These are phyloP conservation scores for Balamuthia mandrillaris DNA, from an alignment of 208 protist genomes.

Conservation along the genomic window DNA sequence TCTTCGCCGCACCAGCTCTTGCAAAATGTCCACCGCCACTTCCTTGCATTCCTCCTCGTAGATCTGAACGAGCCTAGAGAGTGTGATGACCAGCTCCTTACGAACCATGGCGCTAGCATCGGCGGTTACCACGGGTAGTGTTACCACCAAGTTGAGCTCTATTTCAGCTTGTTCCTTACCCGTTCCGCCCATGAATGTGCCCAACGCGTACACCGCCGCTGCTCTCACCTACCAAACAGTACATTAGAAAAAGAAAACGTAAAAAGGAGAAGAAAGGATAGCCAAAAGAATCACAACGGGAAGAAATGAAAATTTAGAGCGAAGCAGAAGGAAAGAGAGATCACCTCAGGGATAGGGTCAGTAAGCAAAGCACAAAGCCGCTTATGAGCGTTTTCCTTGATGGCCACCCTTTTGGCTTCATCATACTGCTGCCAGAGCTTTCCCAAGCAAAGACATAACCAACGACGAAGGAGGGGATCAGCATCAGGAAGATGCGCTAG, in stretches of 20 bases:
- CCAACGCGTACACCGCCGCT: slow-evolving; percentile 65
- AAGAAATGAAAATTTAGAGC: background rate
- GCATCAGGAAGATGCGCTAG: slow-evolving; percentile 26
- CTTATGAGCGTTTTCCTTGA: slow-evolving; percentile 49
- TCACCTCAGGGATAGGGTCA: slow-evolving; percentile 52
- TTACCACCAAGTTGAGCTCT: slow-evolving; percentile 51
- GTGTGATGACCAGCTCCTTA: slow-evolving; percentile 59
- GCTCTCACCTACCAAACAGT: slow-evolving; percentile 53
- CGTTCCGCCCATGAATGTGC: slow-evolving; percentile 58
- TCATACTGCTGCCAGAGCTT: slow-evolving; percentile 70
- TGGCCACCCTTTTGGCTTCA: slow-evolving; percentile 61
- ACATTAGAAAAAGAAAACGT: background rate
- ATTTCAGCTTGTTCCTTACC: slow-evolving; percentile 47
- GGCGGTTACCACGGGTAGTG: slow-evolving; percentile 31
- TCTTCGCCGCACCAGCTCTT: background rate
- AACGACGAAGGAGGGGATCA: slow-evolving; percentile 49
- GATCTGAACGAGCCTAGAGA: slow-evolving; percentile 42
- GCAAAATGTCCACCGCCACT: background rate
- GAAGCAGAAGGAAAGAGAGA: background rate
- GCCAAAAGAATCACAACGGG: background rate
- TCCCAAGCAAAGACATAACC: slow-evolving; percentile 64
- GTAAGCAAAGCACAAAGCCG: slow-evolving; percentile 53
- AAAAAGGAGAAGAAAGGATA: background rate
- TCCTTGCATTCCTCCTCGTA: slow-evolving; percentile 27
- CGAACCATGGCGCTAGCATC: slow-evolving; percentile 64